Evolutionary conservation across 768 basidiomycete genomes (phyloP), one percentile per base, ranked within the genome.

Genomic region (Auriscalpium orientale): DNA sequence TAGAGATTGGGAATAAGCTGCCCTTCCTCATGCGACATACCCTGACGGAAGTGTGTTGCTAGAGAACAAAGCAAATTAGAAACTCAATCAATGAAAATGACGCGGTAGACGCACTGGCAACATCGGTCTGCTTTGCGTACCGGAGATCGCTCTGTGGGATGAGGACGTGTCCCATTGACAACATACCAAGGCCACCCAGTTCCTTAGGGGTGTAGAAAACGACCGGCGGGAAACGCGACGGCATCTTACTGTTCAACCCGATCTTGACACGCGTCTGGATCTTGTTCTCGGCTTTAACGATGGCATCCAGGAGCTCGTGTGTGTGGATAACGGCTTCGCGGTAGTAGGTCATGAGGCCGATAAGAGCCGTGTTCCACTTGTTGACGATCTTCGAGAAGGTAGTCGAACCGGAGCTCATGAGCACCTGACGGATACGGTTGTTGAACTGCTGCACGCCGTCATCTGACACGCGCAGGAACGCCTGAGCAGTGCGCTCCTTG

Each of bases 221-320:
- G 15, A 91, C 89, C 11, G 95, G 89, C 55, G 97, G 95, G 82
- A 98, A 98, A 79, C 94, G 88, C 4, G 94, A 97, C 21, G 97
- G 97, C 97, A 99, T 98, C 76, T 98, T 97, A 71, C 89, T 91
- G 79, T 98, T 97, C 63, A 97, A 68, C n/a, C 95, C 97, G 59
- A 99, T 98, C 80, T 98, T 98, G 66, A 99, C 95, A 73, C 97
- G 91, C 3, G 95, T 98, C 72, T 99, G 97, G 48, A 98, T 95
- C 79, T 98, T 98, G 82, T 98, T 98, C 76, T 99, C 95, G 2
- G 95, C 93, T 73, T 99, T 99, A 66, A 99, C 97, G 43, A 98
- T 79, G 0, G 93, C 82, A 68, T 98, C 97, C 49, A 99, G 81
- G 18, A 99, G 77, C 71, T 98, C 95, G 65, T 94, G 93, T 45